phyloP scores from a whole-genome alignment of 2,329 filamentous ascomycete species.

The Grosmannia serpens region DNA sequence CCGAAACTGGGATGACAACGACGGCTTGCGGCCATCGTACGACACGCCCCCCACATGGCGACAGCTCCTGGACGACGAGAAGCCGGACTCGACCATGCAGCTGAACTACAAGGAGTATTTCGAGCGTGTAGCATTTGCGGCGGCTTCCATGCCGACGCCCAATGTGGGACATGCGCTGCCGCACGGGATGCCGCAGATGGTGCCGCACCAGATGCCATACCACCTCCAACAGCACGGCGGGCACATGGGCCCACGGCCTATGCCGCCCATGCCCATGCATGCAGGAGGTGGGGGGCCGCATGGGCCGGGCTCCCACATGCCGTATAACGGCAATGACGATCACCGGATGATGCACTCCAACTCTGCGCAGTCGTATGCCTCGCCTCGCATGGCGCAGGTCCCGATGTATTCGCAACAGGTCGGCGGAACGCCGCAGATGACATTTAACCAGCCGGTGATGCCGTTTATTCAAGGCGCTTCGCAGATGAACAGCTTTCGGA shows the following conservation, averaged over 20 bases:
- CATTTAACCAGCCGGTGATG: constrained; percentile 61
- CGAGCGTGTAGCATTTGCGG: constrained; percentile 47
- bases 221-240: constrained; percentile 63
- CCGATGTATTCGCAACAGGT: constrained; percentile 60
- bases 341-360: constrained; percentile 79
- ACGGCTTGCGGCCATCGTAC: constrained; percentile 73
- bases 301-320: constrained; percentile 49
- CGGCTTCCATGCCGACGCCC: constrained; percentile 48
- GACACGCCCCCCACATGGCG: constrained; percentile 82
- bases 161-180: constrained; percentile 37
- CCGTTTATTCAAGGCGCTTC: constrained; percentile 59
- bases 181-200: constrained; percentile 59
- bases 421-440: constrained; percentile 57
- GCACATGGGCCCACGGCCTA: constrained; percentile 55
- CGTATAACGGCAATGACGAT: constrained; percentile 61
- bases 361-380: constrained; percentile 74
- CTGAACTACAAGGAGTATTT: constrained; percentile 69
- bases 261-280: constrained; percentile 68
- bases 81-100: constrained; percentile 50
- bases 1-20: constrained; percentile 61
- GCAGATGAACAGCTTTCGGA: constrained; percentile 59
- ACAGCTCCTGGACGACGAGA: constrained; percentile 62
- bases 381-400: constrained; percentile 63
- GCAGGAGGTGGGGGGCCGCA: constrained; percentile 47
- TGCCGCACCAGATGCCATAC: constrained; percentile 72